These are phyloP conservation scores for Mycena metata DNA, from an alignment of 768 basidiomycete species.

Conservation along the genomic window DNA sequence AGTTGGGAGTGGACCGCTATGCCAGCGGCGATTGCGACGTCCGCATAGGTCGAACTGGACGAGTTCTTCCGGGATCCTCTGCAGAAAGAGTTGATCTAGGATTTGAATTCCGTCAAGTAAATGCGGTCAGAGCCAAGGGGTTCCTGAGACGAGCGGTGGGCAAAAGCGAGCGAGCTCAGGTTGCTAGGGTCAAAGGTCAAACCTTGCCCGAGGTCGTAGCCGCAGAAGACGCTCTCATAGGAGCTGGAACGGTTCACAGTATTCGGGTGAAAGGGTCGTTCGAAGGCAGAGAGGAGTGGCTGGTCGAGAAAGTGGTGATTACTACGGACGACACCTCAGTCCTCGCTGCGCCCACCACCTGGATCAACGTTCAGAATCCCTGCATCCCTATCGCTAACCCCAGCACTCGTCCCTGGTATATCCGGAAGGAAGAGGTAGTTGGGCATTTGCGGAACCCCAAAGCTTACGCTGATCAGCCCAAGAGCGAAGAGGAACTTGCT, in stretches of 20 bases:
- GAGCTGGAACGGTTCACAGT: not conserved
- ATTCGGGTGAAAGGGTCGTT: constrained; percentile 14
- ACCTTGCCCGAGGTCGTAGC: not conserved
- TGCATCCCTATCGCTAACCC: constrained; percentile 38
- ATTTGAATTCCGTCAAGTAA: not conserved
- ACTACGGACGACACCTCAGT: constrained; percentile 15
- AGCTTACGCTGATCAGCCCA: no score
- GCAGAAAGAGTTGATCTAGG: not conserved
- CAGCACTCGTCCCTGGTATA: constrained; percentile 14
- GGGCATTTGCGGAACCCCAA: constrained; percentile 7
- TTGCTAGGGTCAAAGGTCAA: no score
- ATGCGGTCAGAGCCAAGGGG: not conserved
- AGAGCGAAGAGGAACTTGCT: no score
- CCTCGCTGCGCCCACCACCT: constrained; percentile 30
- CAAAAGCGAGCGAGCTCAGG: no score
- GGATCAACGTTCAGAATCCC: constrained; percentile 17
- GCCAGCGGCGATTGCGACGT: constrained; percentile 25
- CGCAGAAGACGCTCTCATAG: not conserved
- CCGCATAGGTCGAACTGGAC: not conserved
- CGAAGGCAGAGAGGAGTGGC: not conserved
- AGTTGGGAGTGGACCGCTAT: constrained; percentile 33
- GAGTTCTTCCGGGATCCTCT: not conserved
- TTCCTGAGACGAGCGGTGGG: no score
- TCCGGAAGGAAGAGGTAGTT: constrained; percentile 30
- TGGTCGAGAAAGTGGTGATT: constrained; percentile 28